These are phyloP conservation scores for Exidia glandulosa DNA, from an alignment of 768 basidiomycete species.

Conservation along the genomic window DNA sequence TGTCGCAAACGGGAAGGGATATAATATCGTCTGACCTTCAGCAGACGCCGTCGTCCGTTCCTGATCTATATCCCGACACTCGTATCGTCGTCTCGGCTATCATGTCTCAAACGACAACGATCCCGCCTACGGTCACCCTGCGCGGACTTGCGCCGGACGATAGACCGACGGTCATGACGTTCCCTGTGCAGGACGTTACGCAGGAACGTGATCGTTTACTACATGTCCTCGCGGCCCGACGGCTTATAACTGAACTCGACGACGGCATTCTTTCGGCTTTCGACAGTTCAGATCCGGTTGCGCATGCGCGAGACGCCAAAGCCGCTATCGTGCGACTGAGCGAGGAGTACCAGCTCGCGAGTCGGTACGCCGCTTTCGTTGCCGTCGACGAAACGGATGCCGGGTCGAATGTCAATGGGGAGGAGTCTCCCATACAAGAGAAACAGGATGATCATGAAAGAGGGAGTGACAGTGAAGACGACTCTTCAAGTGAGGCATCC, in stretches of 20 bases:
- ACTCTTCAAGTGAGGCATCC: no score
- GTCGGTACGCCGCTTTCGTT: constrained; percentile 44
- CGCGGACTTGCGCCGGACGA: constrained; percentile 2
- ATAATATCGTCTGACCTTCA: constrained; percentile 8
- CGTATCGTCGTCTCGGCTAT: constrained; percentile 27
- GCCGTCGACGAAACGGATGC: constrained; percentile 29
- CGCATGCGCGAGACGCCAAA: constrained; percentile 20
- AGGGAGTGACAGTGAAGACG: background rate
- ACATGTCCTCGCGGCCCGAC: constrained; percentile 44
- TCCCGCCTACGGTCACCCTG: constrained; percentile 20
- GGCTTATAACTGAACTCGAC: constrained; percentile 42
- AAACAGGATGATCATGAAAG: background rate
- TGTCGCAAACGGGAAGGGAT: background rate
- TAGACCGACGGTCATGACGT: background rate
- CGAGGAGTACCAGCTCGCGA: constrained; percentile 40
- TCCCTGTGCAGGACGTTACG: background rate
- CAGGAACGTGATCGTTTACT: constrained; percentile 24
- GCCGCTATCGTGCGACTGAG: constrained; percentile 41
- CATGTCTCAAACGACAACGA: constrained; percentile 7
- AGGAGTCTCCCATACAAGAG: no score
- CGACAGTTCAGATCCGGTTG: constrained; percentile 15
- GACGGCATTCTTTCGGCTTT: constrained; percentile 9
- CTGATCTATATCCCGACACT: constrained; percentile 21
- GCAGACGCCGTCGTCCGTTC: constrained; percentile 23
- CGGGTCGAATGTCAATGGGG: no score